Conservation (phyloP, 208 protist genomes). For the Eutreptiella sp. region DNA sequence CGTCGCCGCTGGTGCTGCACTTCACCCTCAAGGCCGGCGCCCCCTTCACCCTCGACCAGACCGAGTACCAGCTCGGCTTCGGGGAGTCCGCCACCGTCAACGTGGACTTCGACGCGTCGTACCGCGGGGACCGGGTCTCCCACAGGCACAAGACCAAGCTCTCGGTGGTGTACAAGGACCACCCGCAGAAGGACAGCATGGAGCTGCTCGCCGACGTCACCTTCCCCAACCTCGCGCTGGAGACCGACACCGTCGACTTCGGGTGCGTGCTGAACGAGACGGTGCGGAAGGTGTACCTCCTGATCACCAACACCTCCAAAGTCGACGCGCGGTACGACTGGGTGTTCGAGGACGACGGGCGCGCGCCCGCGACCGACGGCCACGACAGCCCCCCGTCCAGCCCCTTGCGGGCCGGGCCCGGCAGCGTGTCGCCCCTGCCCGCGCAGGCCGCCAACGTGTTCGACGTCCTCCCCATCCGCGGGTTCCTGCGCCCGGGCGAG, state of each 20-base stretch:
- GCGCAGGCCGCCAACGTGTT: slow-evolving; percentile 50
- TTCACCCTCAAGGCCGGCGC: slow-evolving; percentile 48
- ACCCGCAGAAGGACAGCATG: slow-evolving; percentile 73
- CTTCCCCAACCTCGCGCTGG: slow-evolving; percentile 78
- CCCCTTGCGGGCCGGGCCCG: slow-evolving; percentile 9
- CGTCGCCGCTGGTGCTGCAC: slow-evolving; percentile 62
- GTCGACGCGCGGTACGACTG: slow-evolving; percentile 67
- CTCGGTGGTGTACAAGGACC: slow-evolving; percentile 71
- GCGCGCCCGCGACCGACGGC: neutral
- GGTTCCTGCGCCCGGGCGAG: slow-evolving; percentile 68
- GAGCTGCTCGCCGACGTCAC: slow-evolving; percentile 58
- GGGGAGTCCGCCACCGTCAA: slow-evolving; percentile 66
- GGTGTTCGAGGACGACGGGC: slow-evolving; percentile 42
- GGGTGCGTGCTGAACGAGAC: slow-evolving; percentile 83
- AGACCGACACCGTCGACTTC: slow-evolving; percentile 66
- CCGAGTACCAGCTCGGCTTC: slow-evolving; percentile 53
- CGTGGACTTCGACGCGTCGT: slow-evolving; percentile 72
- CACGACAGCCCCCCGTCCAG: neutral
- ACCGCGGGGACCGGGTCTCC: slow-evolving; percentile 63
- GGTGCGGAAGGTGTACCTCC: slow-evolving; percentile 55
- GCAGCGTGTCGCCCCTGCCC: neutral
- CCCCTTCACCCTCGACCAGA: slow-evolving; percentile 63
- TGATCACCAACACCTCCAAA: slow-evolving; percentile 60
- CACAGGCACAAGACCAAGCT: slow-evolving; percentile 62
- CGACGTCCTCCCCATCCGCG: slow-evolving; percentile 86